phyloP scores from a whole-genome alignment of 2,329 filamentous ascomycete species.

The Ploettnerulaceae sp. region DNA sequence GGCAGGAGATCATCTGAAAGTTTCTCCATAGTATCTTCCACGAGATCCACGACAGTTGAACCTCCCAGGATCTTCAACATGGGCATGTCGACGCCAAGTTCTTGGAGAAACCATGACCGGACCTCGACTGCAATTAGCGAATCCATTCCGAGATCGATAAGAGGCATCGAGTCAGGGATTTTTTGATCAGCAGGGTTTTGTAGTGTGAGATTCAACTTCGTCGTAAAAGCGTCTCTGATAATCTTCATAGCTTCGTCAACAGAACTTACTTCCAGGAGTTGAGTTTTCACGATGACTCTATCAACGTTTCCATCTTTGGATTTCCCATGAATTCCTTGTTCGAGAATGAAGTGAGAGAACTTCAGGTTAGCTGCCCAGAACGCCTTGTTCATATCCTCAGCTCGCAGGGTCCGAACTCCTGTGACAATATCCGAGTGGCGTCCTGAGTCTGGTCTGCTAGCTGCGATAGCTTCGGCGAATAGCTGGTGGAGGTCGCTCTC shows the following conservation, averaged over 20 bases:
- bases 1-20: too few relatives aligned
- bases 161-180: too few relatives aligned
- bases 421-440: background rate
- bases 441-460: background rate
- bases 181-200: constrained; percentile 33
- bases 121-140: constrained; percentile 18
- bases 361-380: background rate
- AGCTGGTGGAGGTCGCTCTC: background rate
- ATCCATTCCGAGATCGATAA: constrained; percentile 34
- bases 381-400: background rate
- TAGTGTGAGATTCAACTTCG: too few relatives aligned
- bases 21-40: too few relatives aligned
- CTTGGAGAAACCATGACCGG: constrained; percentile 43
- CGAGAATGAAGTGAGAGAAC: background rate
- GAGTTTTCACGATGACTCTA: too few relatives aligned
- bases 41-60: too few relatives aligned
- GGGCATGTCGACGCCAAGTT: constrained; percentile 34
- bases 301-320: too few relatives aligned
- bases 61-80: constrained; percentile 17
- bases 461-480: background rate
- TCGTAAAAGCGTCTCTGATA: constrained; percentile 34
- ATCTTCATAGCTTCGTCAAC: too few relatives aligned
- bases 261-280: too few relatives aligned
- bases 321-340: too few relatives aligned
- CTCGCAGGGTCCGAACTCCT: background rate